Evolutionary conservation across 1,284 basidiomycete genomes (phyloP).

Genomic region (Austroboletus niveus): DNA sequence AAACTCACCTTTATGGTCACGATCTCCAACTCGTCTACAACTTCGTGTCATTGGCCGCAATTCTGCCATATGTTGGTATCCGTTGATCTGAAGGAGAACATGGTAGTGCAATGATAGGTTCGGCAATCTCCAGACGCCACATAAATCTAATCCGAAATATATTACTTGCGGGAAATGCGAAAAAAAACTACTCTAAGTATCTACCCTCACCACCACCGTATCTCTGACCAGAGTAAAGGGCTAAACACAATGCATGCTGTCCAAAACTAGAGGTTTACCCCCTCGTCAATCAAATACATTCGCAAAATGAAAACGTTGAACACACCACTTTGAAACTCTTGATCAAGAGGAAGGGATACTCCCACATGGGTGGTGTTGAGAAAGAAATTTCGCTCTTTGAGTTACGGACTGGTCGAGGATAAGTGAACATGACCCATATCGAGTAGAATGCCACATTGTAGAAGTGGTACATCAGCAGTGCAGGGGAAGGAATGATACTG

Average conservation of each 20-base stretch:
- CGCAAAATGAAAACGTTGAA: slow-evolving; percentile 1
- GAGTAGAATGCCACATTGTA: slow-evolving; percentile 94
- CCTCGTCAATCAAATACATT: background rate
- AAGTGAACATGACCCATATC: slow-evolving; percentile 83
- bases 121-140: background rate
- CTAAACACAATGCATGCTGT: slow-evolving; percentile 85
- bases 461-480: slow-evolving; percentile 87
- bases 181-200: background rate
- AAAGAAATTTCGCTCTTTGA: slow-evolving; percentile 10
- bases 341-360: slow-evolving; percentile 45
- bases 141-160: slow-evolving; percentile 4
- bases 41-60: no score
- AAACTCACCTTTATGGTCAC: no score
- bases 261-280: slow-evolving; percentile 62
- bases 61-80: no score
- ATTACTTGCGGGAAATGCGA: background rate
- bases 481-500: slow-evolving; percentile 71
- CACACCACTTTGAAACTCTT: slow-evolving; percentile 42
- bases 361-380: slow-evolving; percentile 32
- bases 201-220: slow-evolving; percentile 50
- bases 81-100: no score
- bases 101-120: no score
- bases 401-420: slow-evolving; percentile 44
- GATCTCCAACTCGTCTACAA: no score
- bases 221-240: slow-evolving; percentile 85